These are phyloP conservation scores for Acacia melanoxylon DNA, from an alignment of 306 rosid species.

Conservation along the genomic window DNA sequence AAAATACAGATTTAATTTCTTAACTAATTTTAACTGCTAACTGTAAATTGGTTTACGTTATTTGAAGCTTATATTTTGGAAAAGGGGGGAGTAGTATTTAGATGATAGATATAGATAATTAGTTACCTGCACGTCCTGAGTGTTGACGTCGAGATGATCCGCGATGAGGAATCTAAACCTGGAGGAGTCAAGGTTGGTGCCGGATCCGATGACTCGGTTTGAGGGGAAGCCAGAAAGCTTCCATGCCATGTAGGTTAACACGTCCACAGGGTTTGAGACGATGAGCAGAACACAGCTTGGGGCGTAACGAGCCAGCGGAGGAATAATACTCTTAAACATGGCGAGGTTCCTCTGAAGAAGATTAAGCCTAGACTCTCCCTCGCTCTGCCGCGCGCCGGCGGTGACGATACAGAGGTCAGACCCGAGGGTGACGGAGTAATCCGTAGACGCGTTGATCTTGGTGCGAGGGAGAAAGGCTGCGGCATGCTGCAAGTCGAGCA, in stretches of 20 bases:
- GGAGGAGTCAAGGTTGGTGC: slow-evolving; percentile 92
- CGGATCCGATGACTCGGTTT: slow-evolving; percentile 82
- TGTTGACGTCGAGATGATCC: slow-evolving; percentile 85
- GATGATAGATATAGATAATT: background rate
- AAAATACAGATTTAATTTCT: no score
- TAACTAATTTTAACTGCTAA: no score
- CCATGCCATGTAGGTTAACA: slow-evolving; percentile 82
- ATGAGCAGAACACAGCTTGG: slow-evolving; percentile 60
- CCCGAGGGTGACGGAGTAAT: slow-evolving; percentile 60
- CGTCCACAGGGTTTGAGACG: slow-evolving; percentile 85
- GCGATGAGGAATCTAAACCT: slow-evolving; percentile 85
- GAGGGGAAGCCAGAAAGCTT: slow-evolving; percentile 86
- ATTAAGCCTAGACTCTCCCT: slow-evolving; percentile 77
- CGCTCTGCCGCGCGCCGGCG: slow-evolving; percentile 79
- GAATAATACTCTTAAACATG: slow-evolving; percentile 61
- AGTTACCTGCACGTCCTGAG: slow-evolving; percentile 87
- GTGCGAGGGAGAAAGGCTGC: slow-evolving; percentile 81
- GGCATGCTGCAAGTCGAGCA: slow-evolving; percentile 70
- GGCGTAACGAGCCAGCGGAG: slow-evolving; percentile 54
- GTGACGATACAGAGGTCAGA: slow-evolving; percentile 87
- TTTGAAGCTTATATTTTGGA: no score
- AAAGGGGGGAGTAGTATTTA: no score
- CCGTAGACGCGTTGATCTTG: slow-evolving; percentile 66
- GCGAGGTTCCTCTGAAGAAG: slow-evolving; percentile 68
- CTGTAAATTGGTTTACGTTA: no score